Conservation (phyloP, 805 yeast genomes). For the Candida gorgasii region DNA sequence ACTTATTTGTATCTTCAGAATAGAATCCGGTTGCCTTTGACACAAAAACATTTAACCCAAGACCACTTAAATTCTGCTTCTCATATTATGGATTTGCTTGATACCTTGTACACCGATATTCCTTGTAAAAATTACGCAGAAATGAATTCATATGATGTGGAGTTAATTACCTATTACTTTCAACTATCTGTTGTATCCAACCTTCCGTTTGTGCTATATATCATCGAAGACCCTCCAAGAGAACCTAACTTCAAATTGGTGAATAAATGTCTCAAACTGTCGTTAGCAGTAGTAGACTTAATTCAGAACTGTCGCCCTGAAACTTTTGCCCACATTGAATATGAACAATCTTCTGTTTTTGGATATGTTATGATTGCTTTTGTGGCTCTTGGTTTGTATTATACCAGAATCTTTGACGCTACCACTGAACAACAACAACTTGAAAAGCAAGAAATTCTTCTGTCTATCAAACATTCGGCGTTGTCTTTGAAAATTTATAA, state of each 20-base stretch:
- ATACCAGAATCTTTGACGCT: constrained; percentile 4
- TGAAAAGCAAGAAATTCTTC: constrained; percentile 1
- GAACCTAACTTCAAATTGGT: background rate
- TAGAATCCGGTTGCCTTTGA: constrained; percentile 9
- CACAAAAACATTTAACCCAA: constrained; percentile 3
- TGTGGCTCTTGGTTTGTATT: constrained; percentile 8
- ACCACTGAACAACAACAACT: background rate
- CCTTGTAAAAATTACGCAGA: background rate
- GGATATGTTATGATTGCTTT: constrained; percentile 8
- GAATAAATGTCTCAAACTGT: background rate
- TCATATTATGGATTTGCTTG: constrained; percentile 1
- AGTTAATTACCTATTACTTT: background rate
- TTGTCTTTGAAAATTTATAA: background rate
- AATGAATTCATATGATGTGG: background rate
- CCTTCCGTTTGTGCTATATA: constrained; percentile 1
- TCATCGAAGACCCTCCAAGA: background rate
- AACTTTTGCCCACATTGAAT: background rate
- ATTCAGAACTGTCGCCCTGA: background rate
- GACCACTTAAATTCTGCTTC: constrained; percentile 2
- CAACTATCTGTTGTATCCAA: background rate
- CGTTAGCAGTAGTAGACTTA: background rate
- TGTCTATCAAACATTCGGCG: background rate
- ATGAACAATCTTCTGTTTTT: background rate
- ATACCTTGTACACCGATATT: background rate
- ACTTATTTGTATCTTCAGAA: constrained; percentile 8